Evolutionary conservation across 2,329 filamentous ascomycete species (phyloP), one percentile per base, ranked within the genome.

Genomic region (Neoscytalidium dimidiatum): DNA sequence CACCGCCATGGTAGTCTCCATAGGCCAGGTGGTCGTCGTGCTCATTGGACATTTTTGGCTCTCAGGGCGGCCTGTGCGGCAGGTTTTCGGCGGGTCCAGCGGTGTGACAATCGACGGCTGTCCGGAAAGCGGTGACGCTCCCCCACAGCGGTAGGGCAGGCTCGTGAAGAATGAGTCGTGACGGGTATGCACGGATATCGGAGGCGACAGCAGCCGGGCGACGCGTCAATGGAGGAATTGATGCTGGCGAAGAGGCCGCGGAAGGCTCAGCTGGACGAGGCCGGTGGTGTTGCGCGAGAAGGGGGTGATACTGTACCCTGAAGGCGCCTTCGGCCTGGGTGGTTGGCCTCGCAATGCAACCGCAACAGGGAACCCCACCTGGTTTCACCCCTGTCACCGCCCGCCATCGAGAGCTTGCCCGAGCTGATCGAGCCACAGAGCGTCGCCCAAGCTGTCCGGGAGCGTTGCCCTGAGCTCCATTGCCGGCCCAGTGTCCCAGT

Each of bases 11-110:
- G 69, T 84, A 84, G 38, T 83, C 80, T 67, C 85, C 85, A 71
- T 87, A 87, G 63, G 85, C 85, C 71, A 87, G 71, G 67, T 80
- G 78, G 69, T 86, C 82, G 68, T 86, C 81, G 64, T 78, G 68
- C 21, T 62, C 21, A 49, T 58, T 51, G 43, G 64, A 29, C 57
- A 57, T 56, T 38, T 21, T 49, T 26, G 53, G n/a, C 35, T 58
- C 19, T 19, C 3, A 19, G 14, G 28, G 48, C n/a, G 61, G 61
- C 48, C 61, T 44, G 61, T 53, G 44, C 62, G 52, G 38, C 8
- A 38, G 44, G 51, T 57, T 49, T 64, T 58, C 62, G 62, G 62
- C 52, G 62, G 52, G 61, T 44, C 58, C 44, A 62, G 56, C 56
- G 58, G 58, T 62, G 58, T 41, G 58, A 49, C 29, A 51, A 35